These are phyloP conservation scores for Leucocoprinus gongylophorus DNA, from an alignment of 1,284 basidiomycete genomes.

Conservation along the genomic window DNA sequence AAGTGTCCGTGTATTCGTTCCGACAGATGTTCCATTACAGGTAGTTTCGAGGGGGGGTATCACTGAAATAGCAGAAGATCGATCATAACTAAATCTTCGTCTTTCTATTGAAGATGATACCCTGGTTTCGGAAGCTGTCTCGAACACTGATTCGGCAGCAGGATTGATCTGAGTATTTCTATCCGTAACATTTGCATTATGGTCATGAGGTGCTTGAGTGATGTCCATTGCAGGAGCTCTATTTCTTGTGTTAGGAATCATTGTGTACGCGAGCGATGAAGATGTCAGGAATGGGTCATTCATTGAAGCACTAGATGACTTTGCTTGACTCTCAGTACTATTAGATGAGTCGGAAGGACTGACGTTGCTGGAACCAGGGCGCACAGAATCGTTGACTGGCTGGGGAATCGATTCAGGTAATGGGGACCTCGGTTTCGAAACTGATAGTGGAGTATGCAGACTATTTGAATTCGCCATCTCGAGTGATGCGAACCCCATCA, in stretches of 20 bases:
- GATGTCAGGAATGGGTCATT: neutral
- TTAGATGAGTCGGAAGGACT: slow-evolving; percentile 3
- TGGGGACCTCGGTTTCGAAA: neutral
- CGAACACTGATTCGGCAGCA: slow-evolving; percentile 1
- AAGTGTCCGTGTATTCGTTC: slow-evolving; percentile 40
- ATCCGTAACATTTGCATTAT: slow-evolving; percentile 12
- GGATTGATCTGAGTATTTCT: slow-evolving; percentile 2
- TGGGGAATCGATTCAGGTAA: slow-evolving; percentile 8
- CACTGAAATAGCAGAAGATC: slow-evolving; percentile 46
- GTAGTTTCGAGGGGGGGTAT: slow-evolving; percentile 63
- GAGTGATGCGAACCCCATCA: slow-evolving; percentile 17
- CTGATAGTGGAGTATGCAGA: slow-evolving; percentile 1
- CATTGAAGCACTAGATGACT: neutral
- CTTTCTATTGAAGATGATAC: slow-evolving; percentile 34
- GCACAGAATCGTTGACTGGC: neutral
- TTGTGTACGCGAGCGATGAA: slow-evolving; percentile 29
- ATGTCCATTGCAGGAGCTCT: slow-evolving; percentile 72
- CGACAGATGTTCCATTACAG: slow-evolving; percentile 47
- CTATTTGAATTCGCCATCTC: slow-evolving; percentile 12
- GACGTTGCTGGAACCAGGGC: neutral
- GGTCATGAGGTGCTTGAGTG: slow-evolving; percentile 51
- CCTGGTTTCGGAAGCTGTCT: slow-evolving; percentile 1
- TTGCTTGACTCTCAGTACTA: slow-evolving; percentile 3
- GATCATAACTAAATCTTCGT: slow-evolving; percentile 59
- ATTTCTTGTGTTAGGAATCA: slow-evolving; percentile 62